These are phyloP conservation scores for Aspergillus thermomutatus DNA, from an alignment of 2,329 filamentous ascomycete species.

Conservation along the genomic window DNA sequence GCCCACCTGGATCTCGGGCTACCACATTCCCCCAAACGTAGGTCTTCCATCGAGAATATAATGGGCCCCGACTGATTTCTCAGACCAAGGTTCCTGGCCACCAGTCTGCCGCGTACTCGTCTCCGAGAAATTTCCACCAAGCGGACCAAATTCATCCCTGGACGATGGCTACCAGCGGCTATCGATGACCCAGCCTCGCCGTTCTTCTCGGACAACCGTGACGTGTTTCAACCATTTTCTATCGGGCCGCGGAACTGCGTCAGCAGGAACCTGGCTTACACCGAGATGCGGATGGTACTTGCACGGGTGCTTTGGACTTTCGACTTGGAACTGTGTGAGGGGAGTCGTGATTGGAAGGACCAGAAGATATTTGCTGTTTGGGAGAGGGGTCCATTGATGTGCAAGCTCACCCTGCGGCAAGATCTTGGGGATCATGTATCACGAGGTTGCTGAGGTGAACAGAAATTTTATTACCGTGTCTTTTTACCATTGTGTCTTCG, in stretches of 20 bases:
- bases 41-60: neutral
- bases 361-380: constrained; percentile 39
- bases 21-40: constrained; percentile 1
- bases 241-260: constrained; percentile 50
- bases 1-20: constrained; percentile 5
- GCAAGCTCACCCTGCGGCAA: neutral
- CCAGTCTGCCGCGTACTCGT: constrained; percentile 45
- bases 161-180: constrained; percentile 42
- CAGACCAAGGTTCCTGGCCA: constrained; percentile 43
- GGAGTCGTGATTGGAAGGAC: constrained; percentile 34
- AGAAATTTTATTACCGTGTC: too few relatives aligned
- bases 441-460: too few relatives aligned
- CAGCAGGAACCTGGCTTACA: constrained; percentile 48
- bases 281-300: constrained; percentile 50
- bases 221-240: constrained; percentile 48
- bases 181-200: constrained; percentile 17
- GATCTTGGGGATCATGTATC: too few relatives aligned
- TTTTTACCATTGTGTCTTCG: too few relatives aligned
- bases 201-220: constrained; percentile 42
- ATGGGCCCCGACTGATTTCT: neutral
- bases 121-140: constrained; percentile 42
- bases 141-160: constrained; percentile 45
- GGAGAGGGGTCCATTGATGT: constrained; percentile 37
- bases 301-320: constrained; percentile 49
- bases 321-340: constrained; percentile 41